phyloP scores from a whole-genome alignment of 2,329 filamentous ascomycete species.

The Sporothrix dimorphospora region DNA sequence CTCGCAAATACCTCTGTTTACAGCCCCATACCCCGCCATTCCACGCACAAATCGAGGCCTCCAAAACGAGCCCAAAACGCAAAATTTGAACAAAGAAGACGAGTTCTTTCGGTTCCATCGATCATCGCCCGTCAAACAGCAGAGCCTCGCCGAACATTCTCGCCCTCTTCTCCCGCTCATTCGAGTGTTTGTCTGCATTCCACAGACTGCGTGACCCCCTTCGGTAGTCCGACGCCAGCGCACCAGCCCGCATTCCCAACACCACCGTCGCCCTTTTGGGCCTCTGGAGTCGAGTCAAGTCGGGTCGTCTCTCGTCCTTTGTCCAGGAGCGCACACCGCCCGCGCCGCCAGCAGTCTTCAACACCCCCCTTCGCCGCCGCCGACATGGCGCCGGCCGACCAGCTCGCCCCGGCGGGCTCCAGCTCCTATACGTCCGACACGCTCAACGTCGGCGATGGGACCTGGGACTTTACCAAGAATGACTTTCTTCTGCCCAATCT shows the following conservation, averaged over 20 bases:
- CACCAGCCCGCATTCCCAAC: conserved; percentile 14
- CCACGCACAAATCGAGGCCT: conserved; percentile 4
- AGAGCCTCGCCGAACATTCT: background rate
- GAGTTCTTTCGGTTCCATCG: background rate
- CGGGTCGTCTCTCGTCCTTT: conserved; percentile 1
- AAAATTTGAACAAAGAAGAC: background rate
- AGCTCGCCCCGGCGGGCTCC: conserved; percentile 70
- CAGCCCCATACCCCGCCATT: conserved; percentile 11
- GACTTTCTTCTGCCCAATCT: conserved; percentile 79
- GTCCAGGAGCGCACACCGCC: background rate
- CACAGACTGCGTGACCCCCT: background rate
- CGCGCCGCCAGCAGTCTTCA: background rate
- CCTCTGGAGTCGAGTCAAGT: conserved; percentile 3
- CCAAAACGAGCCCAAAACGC: background rate
- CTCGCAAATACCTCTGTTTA: conserved; percentile 1
- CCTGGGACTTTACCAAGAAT: conserved; percentile 78
- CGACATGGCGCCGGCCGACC: conserved; percentile 63
- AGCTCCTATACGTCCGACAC: conserved; percentile 73
- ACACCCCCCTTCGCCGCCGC: conserved; percentile 43
- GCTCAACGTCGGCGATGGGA: conserved; percentile 79
- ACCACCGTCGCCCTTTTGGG: background rate
- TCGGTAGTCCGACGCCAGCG: conserved; percentile 8
- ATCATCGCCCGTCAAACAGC: background rate
- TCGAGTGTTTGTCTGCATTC: conserved; percentile 1
- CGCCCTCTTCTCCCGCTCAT: background rate